Conservation (phyloP, 2,329 filamentous ascomycete genomes). For the Pseudocercospora ulei region DNA sequence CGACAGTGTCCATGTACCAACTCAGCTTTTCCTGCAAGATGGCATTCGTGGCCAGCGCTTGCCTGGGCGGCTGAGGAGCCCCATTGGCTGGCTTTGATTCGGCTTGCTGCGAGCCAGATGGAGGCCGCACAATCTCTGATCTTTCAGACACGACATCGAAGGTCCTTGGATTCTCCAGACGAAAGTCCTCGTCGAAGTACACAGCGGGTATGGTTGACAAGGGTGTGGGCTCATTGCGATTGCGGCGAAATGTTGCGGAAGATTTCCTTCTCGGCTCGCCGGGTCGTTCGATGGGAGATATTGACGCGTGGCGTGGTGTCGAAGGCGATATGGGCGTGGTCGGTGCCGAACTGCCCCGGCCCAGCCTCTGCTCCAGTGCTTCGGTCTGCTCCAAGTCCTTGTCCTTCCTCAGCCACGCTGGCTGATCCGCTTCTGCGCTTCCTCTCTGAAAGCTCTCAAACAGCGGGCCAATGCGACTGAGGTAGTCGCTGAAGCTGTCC, state of each 20-base stretch:
- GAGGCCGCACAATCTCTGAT: constrained; percentile 80
- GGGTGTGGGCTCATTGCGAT: constrained; percentile 65
- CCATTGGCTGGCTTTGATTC: constrained; percentile 47
- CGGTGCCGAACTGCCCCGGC: constrained; percentile 31
- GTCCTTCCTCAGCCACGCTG: constrained; percentile 42
- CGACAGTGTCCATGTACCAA: constrained; percentile 99
- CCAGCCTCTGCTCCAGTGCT: constrained; percentile 39
- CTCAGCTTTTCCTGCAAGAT: constrained; percentile 96
- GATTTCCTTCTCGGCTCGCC: constrained; percentile 42
- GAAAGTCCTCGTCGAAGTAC: constrained; percentile 92
- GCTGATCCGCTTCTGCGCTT: constrained; percentile 61
- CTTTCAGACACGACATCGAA: constrained; percentile 95
- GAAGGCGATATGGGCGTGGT: constrained; percentile 38
- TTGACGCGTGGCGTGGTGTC: constrained; percentile 17
- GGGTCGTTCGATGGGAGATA: constrained; percentile 43
- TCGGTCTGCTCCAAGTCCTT: constrained; percentile 40
- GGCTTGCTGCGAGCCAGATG: constrained; percentile 40
- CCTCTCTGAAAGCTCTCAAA: constrained; percentile 83
- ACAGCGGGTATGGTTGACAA: constrained; percentile 84
- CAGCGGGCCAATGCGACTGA: constrained; percentile 72
- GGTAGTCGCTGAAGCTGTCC: constrained; percentile 71
- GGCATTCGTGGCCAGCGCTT: constrained; percentile 87
- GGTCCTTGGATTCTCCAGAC: constrained; percentile 86
- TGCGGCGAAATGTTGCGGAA: constrained; percentile 48
- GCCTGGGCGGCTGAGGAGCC: constrained; percentile 53